A percentile compares a stretch with the other conserved stretches of the same genome.
phyloP scores from a whole-genome alignment of 257 asterid species.

The Salvia hispanica region DNA sequence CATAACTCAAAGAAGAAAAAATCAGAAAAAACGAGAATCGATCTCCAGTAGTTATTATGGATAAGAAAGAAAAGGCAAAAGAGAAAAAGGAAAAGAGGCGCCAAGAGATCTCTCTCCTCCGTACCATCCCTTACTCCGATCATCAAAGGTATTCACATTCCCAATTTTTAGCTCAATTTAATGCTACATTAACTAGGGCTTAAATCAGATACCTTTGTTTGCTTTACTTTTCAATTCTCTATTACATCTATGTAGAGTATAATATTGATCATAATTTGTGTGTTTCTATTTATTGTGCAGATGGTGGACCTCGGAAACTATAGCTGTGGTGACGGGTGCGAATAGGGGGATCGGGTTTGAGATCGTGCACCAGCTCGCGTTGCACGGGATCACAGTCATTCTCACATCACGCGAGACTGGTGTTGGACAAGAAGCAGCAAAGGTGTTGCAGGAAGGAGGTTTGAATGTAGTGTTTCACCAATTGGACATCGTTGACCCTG shows the following conservation, averaged over 20 bases:
- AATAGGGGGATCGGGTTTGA: slow-evolving; percentile 97
- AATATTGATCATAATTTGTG: neutral
- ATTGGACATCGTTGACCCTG: slow-evolving; percentile 66
- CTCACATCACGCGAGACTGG: slow-evolving; percentile 83
- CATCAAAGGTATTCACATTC: slow-evolving; percentile 63
- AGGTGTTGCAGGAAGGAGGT: slow-evolving; percentile 75
- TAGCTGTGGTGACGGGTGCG: slow-evolving; percentile 93
- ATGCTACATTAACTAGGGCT: neutral
- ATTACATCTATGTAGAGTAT: neutral
- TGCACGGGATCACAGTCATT: slow-evolving; percentile 74
- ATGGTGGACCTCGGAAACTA: slow-evolving; percentile 86
- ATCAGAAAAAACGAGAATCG: no score
- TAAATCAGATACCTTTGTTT: no score
- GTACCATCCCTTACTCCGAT: slow-evolving; percentile 93
- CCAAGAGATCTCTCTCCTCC: slow-evolving; percentile 89
- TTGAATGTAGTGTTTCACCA: slow-evolving; percentile 77
- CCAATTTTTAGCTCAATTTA: neutral
- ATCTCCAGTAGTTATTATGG: slow-evolving; percentile 38
- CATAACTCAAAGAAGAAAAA: neutral
- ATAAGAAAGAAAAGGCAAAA: slow-evolving; percentile 70
- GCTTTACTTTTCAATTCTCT: neutral
- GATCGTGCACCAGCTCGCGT: slow-evolving; percentile 75
- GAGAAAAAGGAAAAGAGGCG: slow-evolving; percentile 91
- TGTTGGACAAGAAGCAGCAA: slow-evolving; percentile 81
- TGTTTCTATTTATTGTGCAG: slow-evolving; percentile 35